These are phyloP conservation scores for Leccinum rimulosum DNA, from an alignment of 768 basidiomycete species.

Conservation along the genomic window DNA sequence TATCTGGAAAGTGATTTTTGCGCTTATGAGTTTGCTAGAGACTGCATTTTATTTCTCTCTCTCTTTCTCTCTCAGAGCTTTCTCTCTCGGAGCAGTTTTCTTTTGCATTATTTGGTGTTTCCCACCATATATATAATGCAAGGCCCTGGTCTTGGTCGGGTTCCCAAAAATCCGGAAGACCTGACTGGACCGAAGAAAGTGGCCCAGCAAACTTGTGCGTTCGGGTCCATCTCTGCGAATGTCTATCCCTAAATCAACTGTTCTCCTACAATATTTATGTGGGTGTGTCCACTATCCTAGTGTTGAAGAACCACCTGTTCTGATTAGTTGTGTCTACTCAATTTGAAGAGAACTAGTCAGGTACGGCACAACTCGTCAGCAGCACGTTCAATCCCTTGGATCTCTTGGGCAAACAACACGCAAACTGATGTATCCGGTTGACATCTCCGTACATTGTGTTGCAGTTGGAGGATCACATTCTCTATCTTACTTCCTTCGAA, in stretches of 20 bases:
- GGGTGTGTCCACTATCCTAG: conserved; percentile 10
- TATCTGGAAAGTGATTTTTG: background rate
- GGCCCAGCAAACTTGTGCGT: background rate
- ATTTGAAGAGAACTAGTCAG: background rate
- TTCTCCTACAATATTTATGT: background rate
- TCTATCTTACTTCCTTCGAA: background rate
- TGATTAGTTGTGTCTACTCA: background rate
- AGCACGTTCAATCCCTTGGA: background rate
- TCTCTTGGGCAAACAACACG: background rate
- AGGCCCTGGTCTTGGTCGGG: background rate
- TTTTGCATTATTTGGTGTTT: conserved; percentile 6
- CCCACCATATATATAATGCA: conserved; percentile 5
- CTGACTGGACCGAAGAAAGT: background rate
- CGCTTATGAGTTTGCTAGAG: background rate
- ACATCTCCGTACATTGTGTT: background rate
- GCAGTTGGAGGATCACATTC: background rate
- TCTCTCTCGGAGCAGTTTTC: background rate
- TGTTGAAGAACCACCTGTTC: background rate
- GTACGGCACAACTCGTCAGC: background rate
- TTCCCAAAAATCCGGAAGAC: background rate
- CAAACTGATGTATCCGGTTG: background rate
- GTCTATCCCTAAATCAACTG: background rate
- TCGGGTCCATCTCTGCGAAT: background rate
- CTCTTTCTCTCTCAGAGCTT: background rate
- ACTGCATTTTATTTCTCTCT: background rate